Evolutionary conservation across 1,284 basidiomycete genomes (phyloP).

Genomic region (Leccinum griseonigrum): DNA sequence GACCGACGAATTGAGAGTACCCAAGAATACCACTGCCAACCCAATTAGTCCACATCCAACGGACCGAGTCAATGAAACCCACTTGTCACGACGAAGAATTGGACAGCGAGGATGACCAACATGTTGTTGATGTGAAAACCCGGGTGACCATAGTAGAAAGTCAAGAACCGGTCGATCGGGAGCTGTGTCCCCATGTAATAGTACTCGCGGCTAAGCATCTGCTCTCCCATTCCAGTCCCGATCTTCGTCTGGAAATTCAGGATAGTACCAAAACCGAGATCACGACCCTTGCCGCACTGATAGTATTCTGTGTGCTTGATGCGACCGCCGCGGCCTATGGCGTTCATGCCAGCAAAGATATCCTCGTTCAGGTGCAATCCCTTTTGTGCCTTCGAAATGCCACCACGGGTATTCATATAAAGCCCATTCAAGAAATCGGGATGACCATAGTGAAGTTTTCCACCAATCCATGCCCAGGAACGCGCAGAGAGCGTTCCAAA

Average conservation of each 20-base stretch:
- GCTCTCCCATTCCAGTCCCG: constrained; percentile 99
- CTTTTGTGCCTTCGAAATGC: constrained; percentile 98
- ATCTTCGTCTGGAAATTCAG: constrained; percentile 99
- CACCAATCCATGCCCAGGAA: constrained; percentile 95
- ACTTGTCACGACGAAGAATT: constrained; percentile 87
- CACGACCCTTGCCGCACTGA: constrained; percentile 97
- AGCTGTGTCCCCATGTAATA: constrained; percentile 99
- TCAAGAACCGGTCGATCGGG: constrained; percentile 97
- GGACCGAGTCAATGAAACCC: constrained; percentile 33
- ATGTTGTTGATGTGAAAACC: constrained; percentile 99
- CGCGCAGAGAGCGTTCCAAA: constrained; percentile 97
- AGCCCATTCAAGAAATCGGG: constrained; percentile 98
- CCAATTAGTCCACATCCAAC: constrained; percentile 4
- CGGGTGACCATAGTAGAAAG: constrained; percentile 99
- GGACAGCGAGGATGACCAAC: constrained; percentile 92
- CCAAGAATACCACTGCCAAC: constrained; percentile 81
- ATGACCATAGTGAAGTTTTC: constrained; percentile 98
- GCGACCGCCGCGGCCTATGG: constrained; percentile 92
- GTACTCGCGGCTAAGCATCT: constrained; percentile 98
- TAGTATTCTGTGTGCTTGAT: constrained; percentile 99
- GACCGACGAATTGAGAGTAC: constrained; percentile 82
- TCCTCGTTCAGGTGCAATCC: constrained; percentile 98
- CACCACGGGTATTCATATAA: constrained; percentile 98
- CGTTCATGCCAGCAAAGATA: constrained; percentile 99
- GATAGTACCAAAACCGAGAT: constrained; percentile 98